These are phyloP conservation scores for Capronia epimyces DNA, from an alignment of 2,329 filamentous ascomycete species.

Conservation along the genomic window DNA sequence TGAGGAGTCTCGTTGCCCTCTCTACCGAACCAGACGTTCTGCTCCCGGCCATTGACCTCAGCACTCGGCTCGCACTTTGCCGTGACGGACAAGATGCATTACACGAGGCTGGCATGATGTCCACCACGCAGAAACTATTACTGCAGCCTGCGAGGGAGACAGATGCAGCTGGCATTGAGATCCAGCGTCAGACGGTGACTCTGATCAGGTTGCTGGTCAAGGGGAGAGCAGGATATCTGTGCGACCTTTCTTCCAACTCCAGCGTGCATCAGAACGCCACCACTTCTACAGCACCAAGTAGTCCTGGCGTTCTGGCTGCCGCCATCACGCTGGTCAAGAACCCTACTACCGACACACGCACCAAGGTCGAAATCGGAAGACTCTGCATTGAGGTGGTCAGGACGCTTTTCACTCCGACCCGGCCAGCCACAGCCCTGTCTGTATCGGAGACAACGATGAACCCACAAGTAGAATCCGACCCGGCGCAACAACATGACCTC, in stretches of 20 bases:
- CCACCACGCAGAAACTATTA: slow-evolving; percentile 1
- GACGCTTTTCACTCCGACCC: background rate
- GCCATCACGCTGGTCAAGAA: slow-evolving; percentile 12
- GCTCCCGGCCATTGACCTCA: slow-evolving; percentile 21
- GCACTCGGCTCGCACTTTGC: slow-evolving; percentile 16
- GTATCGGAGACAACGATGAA: background rate
- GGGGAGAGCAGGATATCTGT: slow-evolving; percentile 3
- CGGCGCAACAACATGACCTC: background rate
- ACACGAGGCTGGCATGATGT: slow-evolving; percentile 2
- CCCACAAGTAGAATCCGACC: background rate
- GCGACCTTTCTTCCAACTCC: background rate
- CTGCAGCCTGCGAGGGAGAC: slow-evolving; percentile 4
- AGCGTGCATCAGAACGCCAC: background rate
- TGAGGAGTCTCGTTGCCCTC: slow-evolving; percentile 3
- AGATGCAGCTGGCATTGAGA: slow-evolving; percentile 6
- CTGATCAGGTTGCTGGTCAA: slow-evolving; percentile 20
- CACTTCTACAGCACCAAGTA: background rate
- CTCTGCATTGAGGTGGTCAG: slow-evolving; percentile 21
- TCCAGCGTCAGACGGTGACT: slow-evolving; percentile 12
- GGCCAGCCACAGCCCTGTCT: background rate
- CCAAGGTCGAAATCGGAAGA: slow-evolving; percentile 17
- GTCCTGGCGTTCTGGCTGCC: background rate
- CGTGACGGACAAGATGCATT: slow-evolving; percentile 16
- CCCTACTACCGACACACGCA: slow-evolving; percentile 12
- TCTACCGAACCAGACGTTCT: slow-evolving; percentile 11